Base-by-base conservation (phyloP, 148 eudicot genomes). In the Rhododendron ferrugineum region DNA sequence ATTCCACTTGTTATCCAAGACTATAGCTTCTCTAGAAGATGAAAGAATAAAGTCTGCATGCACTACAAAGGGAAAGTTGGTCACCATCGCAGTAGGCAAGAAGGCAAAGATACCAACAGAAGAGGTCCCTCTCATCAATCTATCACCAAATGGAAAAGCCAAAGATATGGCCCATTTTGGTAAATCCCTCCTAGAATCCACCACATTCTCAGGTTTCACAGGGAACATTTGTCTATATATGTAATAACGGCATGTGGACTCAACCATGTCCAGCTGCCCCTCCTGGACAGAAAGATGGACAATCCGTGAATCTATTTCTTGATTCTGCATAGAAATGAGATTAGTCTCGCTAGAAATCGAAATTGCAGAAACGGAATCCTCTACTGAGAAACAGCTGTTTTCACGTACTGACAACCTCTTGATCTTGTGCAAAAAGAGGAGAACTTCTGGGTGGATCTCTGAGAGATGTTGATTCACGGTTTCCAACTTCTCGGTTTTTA, bases 151-250 rank as follows among this genome's bases (percentile, higher is more conserved):
- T 4, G 92, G 93, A 62, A 92, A 92, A 44, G 92, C 91, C 62
- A 92, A 83, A 37, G 92, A 79, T 8, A 89, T 47, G n/a, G 72
- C 83, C 89, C 91, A 92, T 42, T 91, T 86, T 85, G 44, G 44
- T 15, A 92, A 86, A 28, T 88, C 89, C 66, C 47, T 54, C 78
- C 92, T 89, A 52, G 84, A 85, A 54, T 58, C 64, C 52, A 89
- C 90, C 73, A 81, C 84, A 78, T 81, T 86, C 70, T 80, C 85
- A 18, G 47, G 76, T 64, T 62, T 90, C 68, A 91, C 91, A 0
- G 90, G 87, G 89, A 90, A 91, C 34, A 85, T 49, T 32, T 90
- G 93, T 72, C 87, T 87, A 87, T 91, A 87, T 42, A 91, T 87
- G 84, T 78, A 91, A 37, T 90, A 91, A 11, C 87, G 44, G 78